Conservation (phyloP, 108 stramenopile genomes). For the Cyclostephanos tholiformis region DNA sequence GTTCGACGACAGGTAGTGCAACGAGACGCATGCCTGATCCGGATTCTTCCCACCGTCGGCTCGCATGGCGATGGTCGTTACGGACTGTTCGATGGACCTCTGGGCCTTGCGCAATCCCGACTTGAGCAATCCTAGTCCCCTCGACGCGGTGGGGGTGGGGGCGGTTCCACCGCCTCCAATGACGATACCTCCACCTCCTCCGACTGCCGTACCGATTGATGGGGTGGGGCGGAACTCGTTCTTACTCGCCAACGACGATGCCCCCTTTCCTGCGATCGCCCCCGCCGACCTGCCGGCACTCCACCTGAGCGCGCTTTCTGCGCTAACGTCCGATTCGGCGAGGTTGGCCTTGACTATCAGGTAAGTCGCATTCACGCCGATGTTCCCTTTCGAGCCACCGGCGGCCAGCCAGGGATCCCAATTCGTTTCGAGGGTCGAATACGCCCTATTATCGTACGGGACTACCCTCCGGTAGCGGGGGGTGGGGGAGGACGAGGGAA, state of each 20-base stretch:
- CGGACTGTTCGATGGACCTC: conserved; percentile 58
- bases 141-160: too few relatives aligned
- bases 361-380: too few relatives aligned
- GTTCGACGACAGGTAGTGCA: conserved; percentile 52
- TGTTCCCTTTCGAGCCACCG: conserved; percentile 21
- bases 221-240: too few relatives aligned
- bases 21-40: conserved; percentile 60
- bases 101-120: conserved; percentile 68
- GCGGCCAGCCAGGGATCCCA: conserved; percentile 31
- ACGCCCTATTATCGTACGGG: conserved; percentile 33
- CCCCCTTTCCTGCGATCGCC: too few relatives aligned
- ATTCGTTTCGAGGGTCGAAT: conserved; percentile 57
- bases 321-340: too few relatives aligned
- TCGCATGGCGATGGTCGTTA: conserved; percentile 68
- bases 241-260: too few relatives aligned
- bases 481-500: background rate
- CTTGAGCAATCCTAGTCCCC: conserved; percentile 40
- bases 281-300: too few relatives aligned
- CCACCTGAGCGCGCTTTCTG: too few relatives aligned
- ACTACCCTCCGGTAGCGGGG: conserved; percentile 11
- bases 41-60: conserved; percentile 77
- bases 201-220: too few relatives aligned
- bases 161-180: too few relatives aligned
- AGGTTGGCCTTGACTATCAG: too few relatives aligned
- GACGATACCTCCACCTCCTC: background rate